Conservation (phyloP, 2,329 filamentous ascomycete genomes). For the Aspergillus novoparasiticus region DNA sequence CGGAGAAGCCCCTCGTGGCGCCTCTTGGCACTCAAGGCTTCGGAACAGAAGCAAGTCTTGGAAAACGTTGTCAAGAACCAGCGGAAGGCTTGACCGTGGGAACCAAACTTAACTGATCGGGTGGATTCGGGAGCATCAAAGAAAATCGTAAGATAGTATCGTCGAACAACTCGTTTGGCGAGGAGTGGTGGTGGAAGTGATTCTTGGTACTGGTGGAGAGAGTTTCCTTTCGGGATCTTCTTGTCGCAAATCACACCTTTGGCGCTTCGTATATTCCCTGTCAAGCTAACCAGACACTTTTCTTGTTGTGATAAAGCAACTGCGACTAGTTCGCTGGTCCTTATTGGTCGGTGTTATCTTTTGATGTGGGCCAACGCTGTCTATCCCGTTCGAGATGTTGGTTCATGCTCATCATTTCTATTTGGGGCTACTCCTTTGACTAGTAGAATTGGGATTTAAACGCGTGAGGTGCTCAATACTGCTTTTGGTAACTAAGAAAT, state of each 20-base stretch:
- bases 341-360: neutral
- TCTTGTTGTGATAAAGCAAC: neutral
- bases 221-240: neutral
- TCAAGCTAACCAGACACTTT: neutral
- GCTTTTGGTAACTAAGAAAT: neutral
- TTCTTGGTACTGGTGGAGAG: neutral
- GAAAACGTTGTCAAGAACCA: neutral
- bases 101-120: neutral
- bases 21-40: neutral
- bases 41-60: conserved; percentile 3
- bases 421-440: neutral
- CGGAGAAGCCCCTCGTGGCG: neutral
- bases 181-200: neutral
- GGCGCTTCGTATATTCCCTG: neutral
- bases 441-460: neutral
- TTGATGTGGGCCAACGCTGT: neutral
- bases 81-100: neutral
- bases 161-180: too few relatives aligned
- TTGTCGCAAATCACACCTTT: neutral
- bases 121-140: neutral
- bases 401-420: neutral
- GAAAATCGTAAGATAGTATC: neutral
- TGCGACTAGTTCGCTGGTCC: neutral
- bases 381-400: neutral
- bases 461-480: neutral